A percentile compares a stretch with the other conserved stretches of the same genome.
Conservation (phyloP, 2,329 filamentous ascomycete species). For the Diatrype stigma region DNA sequence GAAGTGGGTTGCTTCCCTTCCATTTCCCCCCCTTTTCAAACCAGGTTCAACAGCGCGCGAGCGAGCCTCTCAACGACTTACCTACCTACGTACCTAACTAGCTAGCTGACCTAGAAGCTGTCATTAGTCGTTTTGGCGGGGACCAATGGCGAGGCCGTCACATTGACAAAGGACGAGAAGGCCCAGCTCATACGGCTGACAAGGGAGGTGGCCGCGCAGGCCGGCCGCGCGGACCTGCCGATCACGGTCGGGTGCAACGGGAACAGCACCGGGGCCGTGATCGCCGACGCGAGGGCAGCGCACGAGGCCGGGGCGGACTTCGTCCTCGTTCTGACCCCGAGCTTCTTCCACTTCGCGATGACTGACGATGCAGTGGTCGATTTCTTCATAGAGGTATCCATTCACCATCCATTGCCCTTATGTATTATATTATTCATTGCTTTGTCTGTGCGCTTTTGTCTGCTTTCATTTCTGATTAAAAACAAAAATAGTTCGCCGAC, state of each 20-base stretch:
- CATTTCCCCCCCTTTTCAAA: too few relatives aligned
- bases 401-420: background rate
- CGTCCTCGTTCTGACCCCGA: constrained; percentile 64
- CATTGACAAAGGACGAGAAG: constrained; percentile 61
- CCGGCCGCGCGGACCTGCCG: constrained; percentile 53
- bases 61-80: too few relatives aligned
- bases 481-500: constrained; percentile 41
- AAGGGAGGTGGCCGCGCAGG: constrained; percentile 55
- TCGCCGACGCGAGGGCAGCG: constrained; percentile 60
- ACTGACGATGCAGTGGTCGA: constrained; percentile 53
- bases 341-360: constrained; percentile 66
- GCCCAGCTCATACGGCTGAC: constrained; percentile 56
- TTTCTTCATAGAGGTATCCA: constrained; percentile 60
- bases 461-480: background rate
- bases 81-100: background rate
- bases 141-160: constrained; percentile 70
- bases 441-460: background rate
- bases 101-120: background rate
- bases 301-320: constrained; percentile 62
- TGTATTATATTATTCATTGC: background rate
- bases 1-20: too few relatives aligned
- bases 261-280: constrained; percentile 61
- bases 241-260: constrained; percentile 65
- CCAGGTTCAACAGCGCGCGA: too few relatives aligned
- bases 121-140: constrained; percentile 64